phyloP scores from a whole-genome alignment of 768 basidiomycete genomes.

The Xerocomellus chrysenteron region DNA sequence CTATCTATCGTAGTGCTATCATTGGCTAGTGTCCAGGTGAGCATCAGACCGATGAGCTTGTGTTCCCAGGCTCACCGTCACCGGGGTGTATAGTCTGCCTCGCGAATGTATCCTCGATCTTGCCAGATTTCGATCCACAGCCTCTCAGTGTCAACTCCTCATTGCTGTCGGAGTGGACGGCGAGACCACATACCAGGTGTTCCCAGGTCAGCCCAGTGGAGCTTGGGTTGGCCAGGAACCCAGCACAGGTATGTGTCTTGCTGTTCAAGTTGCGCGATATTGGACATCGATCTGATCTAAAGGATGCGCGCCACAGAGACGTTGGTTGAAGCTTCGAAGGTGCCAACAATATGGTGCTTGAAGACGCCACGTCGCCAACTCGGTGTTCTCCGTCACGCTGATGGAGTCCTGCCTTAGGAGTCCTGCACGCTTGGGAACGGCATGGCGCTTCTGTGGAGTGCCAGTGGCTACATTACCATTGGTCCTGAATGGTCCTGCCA shows the following conservation, averaged over 20 bases:
- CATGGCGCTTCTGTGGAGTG: neutral
- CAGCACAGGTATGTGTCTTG: constrained; percentile 35
- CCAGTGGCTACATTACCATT: no score
- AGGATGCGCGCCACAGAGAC: neutral
- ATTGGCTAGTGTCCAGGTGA: constrained; percentile 7
- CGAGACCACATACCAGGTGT: constrained; percentile 41
- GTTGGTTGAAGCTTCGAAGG: neutral
- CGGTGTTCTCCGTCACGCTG: neutral
- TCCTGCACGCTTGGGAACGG: constrained; percentile 11
- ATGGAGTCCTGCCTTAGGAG: constrained; percentile 8
- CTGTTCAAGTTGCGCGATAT: neutral
- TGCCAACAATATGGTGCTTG: constrained; percentile 1
- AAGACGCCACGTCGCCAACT: constrained; percentile 1
- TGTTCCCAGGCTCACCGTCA: neutral
- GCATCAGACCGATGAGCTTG: neutral
- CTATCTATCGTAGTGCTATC: neutral
- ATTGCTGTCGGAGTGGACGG: constrained; percentile 43
- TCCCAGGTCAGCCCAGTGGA: constrained; percentile 37
- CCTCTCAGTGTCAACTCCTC: constrained; percentile 39
- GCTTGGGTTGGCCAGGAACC: constrained; percentile 24
- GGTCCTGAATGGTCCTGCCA: no score
- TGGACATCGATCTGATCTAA: neutral
- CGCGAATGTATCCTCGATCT: constrained; percentile 37
- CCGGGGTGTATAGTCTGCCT: constrained; percentile 2
- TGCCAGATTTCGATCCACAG: constrained; percentile 47